phyloP scores from a whole-genome alignment of 495 filamentous ascomycete genomes.

The Aspergillus sclerotiicarbonarius region DNA sequence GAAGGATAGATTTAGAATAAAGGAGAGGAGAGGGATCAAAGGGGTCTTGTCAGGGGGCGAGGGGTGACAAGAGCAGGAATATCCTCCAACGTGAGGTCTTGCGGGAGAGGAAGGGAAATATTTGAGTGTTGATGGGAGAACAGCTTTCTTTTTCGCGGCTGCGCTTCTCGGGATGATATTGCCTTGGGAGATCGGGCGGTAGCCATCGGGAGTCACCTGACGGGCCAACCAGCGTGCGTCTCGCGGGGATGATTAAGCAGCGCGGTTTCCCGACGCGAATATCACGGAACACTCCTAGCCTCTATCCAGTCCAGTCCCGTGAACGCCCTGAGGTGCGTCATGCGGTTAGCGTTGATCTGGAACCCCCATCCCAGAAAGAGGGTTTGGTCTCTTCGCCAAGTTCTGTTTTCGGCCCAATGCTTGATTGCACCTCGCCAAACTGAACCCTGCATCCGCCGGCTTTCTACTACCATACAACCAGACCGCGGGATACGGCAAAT shows the following conservation, averaged over 20 bases:
- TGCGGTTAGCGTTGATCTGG: no score
- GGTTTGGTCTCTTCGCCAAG: no score
- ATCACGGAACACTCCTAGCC: constrained; percentile 18
- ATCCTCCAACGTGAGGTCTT: constrained; percentile 12
- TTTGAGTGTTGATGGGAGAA: constrained; percentile 30
- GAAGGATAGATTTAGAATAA: constrained; percentile 22
- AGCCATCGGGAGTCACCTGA: constrained; percentile 17
- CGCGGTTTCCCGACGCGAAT: constrained; percentile 19
- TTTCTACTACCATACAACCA: neutral
- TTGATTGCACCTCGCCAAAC: no score
- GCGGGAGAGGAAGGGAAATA: constrained; percentile 6
- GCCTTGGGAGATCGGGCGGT: constrained; percentile 17
- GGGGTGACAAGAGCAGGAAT: constrained; percentile 5
- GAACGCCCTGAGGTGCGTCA: neutral
- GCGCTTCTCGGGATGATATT: constrained; percentile 33
- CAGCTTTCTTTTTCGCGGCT: constrained; percentile 43
- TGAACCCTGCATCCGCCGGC: no score
- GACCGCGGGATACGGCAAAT: constrained; percentile 8
- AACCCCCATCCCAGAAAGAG: no score
- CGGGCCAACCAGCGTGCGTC: constrained; percentile 19
- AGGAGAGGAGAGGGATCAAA: constrained; percentile 24
- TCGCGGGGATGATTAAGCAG: constrained; percentile 19
- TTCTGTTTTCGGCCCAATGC: no score
- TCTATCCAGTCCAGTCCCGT: neutral
- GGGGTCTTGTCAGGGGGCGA: constrained; percentile 3